Conservation (phyloP, 2,329 filamentous ascomycete genomes). For the Stagonosporopsis rhizophila region DNA sequence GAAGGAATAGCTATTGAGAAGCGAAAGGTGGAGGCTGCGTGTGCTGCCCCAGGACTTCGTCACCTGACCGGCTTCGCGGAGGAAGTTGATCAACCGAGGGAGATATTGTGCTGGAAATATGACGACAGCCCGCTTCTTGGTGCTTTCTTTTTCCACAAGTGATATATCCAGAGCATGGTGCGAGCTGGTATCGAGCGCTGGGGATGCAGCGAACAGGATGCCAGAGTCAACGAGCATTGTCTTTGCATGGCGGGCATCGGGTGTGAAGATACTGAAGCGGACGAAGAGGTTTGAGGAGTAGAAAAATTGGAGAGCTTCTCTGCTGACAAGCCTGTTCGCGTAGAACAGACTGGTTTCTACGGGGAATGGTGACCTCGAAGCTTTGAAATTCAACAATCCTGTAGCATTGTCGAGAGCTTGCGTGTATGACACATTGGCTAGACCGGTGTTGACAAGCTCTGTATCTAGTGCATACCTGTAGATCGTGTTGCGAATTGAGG, state of each 20-base stretch:
- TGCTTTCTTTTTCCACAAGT: constrained; percentile 39
- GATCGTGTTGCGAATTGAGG: constrained; percentile 42
- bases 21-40: constrained; percentile 31
- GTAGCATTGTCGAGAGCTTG: constrained; percentile 29
- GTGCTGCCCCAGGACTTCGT: constrained; percentile 30
- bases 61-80: constrained; percentile 34
- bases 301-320: constrained; percentile 37
- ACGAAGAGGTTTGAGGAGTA: constrained; percentile 44
- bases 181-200: not conserved
- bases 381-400: constrained; percentile 31
- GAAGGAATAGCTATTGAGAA: constrained; percentile 36
- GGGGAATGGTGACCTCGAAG: constrained; percentile 40
- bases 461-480: constrained; percentile 45
- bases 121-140: constrained; percentile 34
- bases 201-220: constrained; percentile 34
- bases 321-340: constrained; percentile 35
- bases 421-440: constrained; percentile 41
- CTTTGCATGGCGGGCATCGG: constrained; percentile 41
- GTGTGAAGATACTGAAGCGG: constrained; percentile 32
- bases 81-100: constrained; percentile 45
- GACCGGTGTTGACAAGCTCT: constrained; percentile 41
- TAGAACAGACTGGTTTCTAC: constrained; percentile 36
- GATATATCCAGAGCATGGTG: constrained; percentile 39
- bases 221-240: constrained; percentile 43
- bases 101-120: constrained; percentile 48